Percentiles rank a stretch among this genome's conserved stretches.
phyloP scores from a whole-genome alignment of 768 basidiomycete species.

The Kwoniella sp. region DNA sequence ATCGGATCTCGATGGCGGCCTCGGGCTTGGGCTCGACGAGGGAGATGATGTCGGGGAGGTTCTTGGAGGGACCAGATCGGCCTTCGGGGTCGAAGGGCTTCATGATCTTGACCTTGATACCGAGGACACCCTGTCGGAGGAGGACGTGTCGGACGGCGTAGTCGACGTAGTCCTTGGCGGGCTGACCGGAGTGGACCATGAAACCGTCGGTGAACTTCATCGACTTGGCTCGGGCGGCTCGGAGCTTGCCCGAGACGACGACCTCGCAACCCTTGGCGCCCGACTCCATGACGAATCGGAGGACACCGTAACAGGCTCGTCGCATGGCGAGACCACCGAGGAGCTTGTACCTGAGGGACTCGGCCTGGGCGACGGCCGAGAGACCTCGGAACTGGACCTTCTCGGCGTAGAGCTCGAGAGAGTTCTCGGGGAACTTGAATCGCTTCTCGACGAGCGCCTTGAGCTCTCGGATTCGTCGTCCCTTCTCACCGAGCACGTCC shows the following conservation, averaged over 20 bases:
- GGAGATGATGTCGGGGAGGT: constrained; percentile 89
- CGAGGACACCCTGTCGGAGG: constrained; percentile 95
- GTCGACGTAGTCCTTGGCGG: constrained; percentile 92
- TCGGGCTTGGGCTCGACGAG: constrained; percentile 88
- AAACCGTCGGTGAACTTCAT: constrained; percentile 99
- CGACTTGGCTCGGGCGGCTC: constrained; percentile 98
- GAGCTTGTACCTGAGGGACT: constrained; percentile 96
- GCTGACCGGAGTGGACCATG: constrained; percentile 83
- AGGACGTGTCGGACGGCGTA: constrained; percentile 96
- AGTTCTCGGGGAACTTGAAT: constrained; percentile 99
- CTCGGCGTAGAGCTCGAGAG: constrained; percentile 97
- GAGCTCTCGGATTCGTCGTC: constrained; percentile 96
- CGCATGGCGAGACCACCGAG: constrained; percentile 98
- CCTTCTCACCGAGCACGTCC: constrained; percentile 98
- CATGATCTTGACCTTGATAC: constrained; percentile 99
- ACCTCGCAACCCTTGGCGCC: constrained; percentile 99
- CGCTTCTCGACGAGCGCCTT: constrained; percentile 97
- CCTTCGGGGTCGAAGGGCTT: constrained; percentile 93
- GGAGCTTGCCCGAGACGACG: constrained; percentile 98
- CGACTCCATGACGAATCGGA: constrained; percentile 99
- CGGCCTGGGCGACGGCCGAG: constrained; percentile 97
- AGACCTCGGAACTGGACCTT: constrained; percentile 98
- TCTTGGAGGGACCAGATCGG: constrained; percentile 78
- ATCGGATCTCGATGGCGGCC: constrained; percentile 77
- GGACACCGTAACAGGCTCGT: constrained; percentile 98